phyloP scores from a whole-genome alignment of 345 rosid species.

The Rhizophora apiculata region DNA sequence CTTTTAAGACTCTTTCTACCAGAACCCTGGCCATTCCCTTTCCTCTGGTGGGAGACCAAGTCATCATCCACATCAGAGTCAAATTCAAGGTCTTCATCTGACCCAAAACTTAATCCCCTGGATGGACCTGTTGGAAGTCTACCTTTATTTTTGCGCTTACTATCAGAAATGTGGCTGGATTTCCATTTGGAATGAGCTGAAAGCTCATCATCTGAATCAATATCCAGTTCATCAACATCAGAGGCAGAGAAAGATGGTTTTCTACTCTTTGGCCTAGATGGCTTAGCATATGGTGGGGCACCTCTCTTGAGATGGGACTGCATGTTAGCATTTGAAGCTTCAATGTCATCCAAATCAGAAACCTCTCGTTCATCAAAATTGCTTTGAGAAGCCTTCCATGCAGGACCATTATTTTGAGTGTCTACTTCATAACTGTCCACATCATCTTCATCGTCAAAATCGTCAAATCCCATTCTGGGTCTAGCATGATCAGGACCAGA shows the following conservation, averaged over 20 bases:
- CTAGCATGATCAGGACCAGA: conserved; percentile 36
- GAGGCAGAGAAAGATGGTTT: conserved; percentile 35
- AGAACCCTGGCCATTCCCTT: conserved; percentile 23
- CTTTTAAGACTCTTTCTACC: conserved; percentile 33
- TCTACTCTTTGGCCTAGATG: conserved; percentile 30
- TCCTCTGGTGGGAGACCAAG: conserved; percentile 27
- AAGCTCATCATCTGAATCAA: conserved; percentile 56
- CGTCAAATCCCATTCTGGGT: conserved; percentile 73
- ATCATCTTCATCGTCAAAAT: conserved; percentile 91
- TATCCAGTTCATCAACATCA: conserved; percentile 48
- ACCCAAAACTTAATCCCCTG: conserved; percentile 57
- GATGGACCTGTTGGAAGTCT: conserved; percentile 35
- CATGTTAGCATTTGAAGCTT: conserved; percentile 20
- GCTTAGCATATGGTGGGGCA: conserved; percentile 22
- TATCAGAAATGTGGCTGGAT: conserved; percentile 64
- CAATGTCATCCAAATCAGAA: conserved; percentile 43
- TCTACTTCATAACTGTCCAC: conserved; percentile 88
- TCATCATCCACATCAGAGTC: conserved; percentile 59
- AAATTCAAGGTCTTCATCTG: conserved; percentile 56
- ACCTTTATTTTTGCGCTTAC: conserved; percentile 29
- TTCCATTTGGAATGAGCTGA: conserved; percentile 61
- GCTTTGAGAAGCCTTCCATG: conserved; percentile 31
- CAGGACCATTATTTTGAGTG: conserved; percentile 30
- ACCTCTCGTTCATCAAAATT: conserved; percentile 45
- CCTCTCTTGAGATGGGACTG: conserved; percentile 24